Evolutionary conservation across 2,329 filamentous ascomycete genomes (phyloP), one percentile per base, ranked within the genome.

Genomic region (Fusarium sp.): DNA sequence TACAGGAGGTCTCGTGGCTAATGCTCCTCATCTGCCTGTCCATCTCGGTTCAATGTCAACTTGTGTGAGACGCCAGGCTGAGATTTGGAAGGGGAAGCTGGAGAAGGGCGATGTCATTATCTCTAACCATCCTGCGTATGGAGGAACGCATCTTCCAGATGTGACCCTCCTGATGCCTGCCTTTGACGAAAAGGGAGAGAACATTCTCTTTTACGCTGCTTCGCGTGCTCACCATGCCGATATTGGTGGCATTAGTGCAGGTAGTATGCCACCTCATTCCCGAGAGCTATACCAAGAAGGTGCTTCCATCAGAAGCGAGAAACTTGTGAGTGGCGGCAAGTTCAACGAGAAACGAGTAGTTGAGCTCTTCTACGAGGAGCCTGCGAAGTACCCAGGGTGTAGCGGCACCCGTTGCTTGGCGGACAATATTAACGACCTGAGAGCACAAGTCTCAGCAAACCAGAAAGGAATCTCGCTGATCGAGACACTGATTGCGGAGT

Each of bases 381-480:
- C 92, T 0, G 90, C 91, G 0, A 84, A 90, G 71, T 88, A 92
- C 67, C 87, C 89, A 1, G 92, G 90, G 0, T 96, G 92, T 77
- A 91, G 89, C 56, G 92, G 92, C 3, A 94, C 92, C 2, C 83
- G 92, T 43, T 94, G 91, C 76, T 82, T 96, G 1, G 89, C 88
- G 14, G 92, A 96, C 75, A 95, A 95, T 72, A 83, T 96, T 65
- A 94, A 93, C 46, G 92, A 96, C 73, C 80, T 96, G 22, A 93
- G 94, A 76, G 92, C 92, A 0, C 92, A 95, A 75, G 90, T 95
- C 6, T 92, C 92, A 0, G 92, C 92, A 2, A 96, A 96, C 73
- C 90, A 93, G 72, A 94, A 94, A 70, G 92, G 92, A 2, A 95
- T 96, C 67, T 91, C 89, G n/a, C 82, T 96, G 22, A 95, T 96